Conservation (phyloP, 768 basidiomycete genomes). For the Tulasnella sp. region DNA sequence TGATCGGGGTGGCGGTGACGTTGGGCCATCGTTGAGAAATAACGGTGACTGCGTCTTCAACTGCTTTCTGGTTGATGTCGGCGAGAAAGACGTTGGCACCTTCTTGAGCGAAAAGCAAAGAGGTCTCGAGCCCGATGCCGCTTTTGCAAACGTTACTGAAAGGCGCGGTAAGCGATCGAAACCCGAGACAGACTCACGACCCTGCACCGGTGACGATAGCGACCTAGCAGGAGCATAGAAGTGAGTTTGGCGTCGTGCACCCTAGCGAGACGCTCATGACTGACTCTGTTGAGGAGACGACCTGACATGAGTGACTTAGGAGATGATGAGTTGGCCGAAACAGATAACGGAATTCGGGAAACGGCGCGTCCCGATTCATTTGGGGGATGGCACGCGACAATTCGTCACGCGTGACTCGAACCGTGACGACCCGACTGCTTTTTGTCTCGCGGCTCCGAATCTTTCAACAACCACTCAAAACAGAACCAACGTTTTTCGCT, state of each 20-base stretch:
- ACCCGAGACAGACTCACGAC: constrained; percentile 53
- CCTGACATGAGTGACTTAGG: constrained; percentile 8
- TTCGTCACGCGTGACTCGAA: not conserved
- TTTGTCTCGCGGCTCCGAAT: not conserved
- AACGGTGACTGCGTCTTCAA: constrained; percentile 58
- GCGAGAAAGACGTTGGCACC: constrained; percentile 87
- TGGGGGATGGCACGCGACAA: not conserved
- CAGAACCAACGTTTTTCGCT: not conserved
- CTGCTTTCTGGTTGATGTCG: constrained; percentile 78
- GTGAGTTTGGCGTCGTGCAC: not conserved
- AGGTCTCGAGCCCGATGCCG: constrained; percentile 93
- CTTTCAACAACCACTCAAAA: not conserved
- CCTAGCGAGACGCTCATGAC: not conserved
- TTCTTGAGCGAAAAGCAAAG: constrained; percentile 91
- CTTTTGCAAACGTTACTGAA: constrained; percentile 44
- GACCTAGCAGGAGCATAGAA: constrained; percentile 41
- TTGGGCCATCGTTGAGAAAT: constrained; percentile 66
- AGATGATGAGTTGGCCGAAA: not conserved
- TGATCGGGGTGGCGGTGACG: constrained; percentile 60
- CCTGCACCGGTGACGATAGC: constrained; percentile 85
- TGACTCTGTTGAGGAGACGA: constrained; percentile 13
- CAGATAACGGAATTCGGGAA: not conserved
- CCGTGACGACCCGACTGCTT: not conserved
- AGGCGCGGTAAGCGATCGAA: constrained; percentile 12
- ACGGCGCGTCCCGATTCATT: no score